Percentiles rank a stretch among this genome's conserved stretches.
Conservation (phyloP, 1,284 basidiomycete genomes). For the Leccinum subatratum region DNA sequence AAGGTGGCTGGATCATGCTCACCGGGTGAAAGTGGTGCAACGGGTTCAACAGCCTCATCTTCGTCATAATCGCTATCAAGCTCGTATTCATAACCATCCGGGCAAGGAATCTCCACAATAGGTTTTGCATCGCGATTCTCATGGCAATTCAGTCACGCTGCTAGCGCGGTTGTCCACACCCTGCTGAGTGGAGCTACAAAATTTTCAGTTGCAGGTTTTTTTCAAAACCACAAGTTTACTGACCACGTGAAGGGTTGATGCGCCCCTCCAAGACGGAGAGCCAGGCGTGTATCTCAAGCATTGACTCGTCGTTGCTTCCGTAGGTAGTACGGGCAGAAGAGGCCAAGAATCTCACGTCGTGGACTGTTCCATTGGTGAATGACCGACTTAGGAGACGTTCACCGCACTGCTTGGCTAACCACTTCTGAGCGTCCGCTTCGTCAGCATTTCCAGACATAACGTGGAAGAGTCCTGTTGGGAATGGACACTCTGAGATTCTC, state of each 20-base stretch:
- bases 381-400: slow-evolving; percentile 18
- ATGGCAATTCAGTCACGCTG: not conserved
- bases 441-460: not conserved
- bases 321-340: slow-evolving; percentile 3
- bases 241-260: slow-evolving; percentile 14
- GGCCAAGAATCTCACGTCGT: slow-evolving; percentile 24
- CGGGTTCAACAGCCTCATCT: slow-evolving; percentile 4
- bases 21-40: not conserved
- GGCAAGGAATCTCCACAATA: slow-evolving; percentile 14
- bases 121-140: not conserved
- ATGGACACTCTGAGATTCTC: slow-evolving; percentile 18
- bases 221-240: slow-evolving; percentile 1
- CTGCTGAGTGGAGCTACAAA: slow-evolving; percentile 13
- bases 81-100: slow-evolving; percentile 21
- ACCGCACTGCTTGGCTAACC: slow-evolving; percentile 11
- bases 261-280: slow-evolving; percentile 19
- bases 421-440: slow-evolving; percentile 1
- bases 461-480: slow-evolving; percentile 19
- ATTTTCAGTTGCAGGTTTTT: slow-evolving; percentile 6
- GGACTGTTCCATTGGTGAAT: slow-evolving; percentile 21
- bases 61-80: slow-evolving; percentile 28
- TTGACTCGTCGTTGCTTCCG: not conserved
- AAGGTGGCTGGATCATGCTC: not conserved
- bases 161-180: slow-evolving; percentile 11
- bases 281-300: slow-evolving; percentile 17